phyloP scores from a whole-genome alignment of 2,329 filamentous ascomycete genomes.

The Fusarium miscanthi region DNA sequence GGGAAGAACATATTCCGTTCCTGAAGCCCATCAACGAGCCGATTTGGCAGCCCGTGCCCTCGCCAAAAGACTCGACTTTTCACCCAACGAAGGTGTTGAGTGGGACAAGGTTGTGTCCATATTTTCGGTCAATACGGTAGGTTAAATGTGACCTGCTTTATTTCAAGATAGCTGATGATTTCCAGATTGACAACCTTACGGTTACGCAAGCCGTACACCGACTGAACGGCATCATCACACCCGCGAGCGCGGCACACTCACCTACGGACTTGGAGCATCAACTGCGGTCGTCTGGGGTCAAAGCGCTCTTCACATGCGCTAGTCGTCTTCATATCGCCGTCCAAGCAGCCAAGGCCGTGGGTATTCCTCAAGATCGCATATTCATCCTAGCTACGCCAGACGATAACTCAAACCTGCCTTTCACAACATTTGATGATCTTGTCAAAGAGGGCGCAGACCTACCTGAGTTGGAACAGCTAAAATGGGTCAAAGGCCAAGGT shows the following conservation, averaged over 20 bases:
- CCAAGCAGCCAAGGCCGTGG: neutral
- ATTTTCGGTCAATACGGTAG: slow-evolving; percentile 76
- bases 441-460: neutral
- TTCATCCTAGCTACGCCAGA: neutral
- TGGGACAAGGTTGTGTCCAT: slow-evolving; percentile 84
- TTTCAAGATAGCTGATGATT: neutral
- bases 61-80: slow-evolving; percentile 75
- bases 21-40: accelerated
- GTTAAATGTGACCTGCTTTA: no score
- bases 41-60: slow-evolving; percentile 76
- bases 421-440: neutral
- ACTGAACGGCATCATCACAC: neutral
- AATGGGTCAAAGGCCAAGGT: neutral
- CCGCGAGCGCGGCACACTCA: neutral
- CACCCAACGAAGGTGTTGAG: slow-evolving; percentile 75
- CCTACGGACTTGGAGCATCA: neutral
- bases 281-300: neutral
- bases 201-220: neutral
- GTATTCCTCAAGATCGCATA: neutral
- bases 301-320: neutral
- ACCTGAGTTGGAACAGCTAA: accelerated
- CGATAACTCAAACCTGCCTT: neutral
- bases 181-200: neutral
- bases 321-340: neutral
- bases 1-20: neutral